phyloP scores from a whole-genome alignment of 2,329 filamentous ascomycete species.

The Colletotrichum liaoningense region DNA sequence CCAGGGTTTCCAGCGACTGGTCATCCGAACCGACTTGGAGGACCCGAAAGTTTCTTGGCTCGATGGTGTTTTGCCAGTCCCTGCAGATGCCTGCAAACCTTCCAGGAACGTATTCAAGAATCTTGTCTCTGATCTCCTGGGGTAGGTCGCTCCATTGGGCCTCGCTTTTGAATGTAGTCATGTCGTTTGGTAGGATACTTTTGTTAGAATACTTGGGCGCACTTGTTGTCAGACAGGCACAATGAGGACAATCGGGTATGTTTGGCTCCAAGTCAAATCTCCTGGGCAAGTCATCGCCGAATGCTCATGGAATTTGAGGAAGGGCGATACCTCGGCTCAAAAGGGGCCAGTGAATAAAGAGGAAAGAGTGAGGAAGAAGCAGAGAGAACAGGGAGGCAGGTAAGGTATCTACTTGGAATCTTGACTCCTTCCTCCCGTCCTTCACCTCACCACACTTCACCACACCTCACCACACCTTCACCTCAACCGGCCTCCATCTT shows the following conservation, averaged over 20 bases:
- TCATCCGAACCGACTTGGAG: neutral
- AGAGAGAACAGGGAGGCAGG: neutral
- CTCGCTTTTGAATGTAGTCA: too few relatives aligned
- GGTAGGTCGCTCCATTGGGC: neutral
- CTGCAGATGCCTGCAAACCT: neutral
- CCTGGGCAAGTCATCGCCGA: neutral
- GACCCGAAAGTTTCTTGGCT: neutral
- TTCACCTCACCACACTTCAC: neutral
- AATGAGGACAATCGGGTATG: neutral
- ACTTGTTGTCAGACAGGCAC: too few relatives aligned
- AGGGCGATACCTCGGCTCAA: neutral
- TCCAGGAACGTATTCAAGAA: neutral
- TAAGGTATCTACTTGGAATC: neutral
- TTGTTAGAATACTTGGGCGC: too few relatives aligned
- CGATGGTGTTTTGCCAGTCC: neutral
- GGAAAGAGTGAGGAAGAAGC: neutral
- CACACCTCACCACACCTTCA: neutral
- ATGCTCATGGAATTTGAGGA: neutral
- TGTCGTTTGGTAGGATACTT: too few relatives aligned
- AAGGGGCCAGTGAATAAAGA: neutral
- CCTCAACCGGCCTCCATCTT: neutral
- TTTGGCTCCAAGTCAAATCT: neutral
- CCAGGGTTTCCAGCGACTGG: neutral
- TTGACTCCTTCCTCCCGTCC: neutral
- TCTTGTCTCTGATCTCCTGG: neutral